A percentile compares a stretch with the other conserved stretches of the same genome.
phyloP scores from a whole-genome alignment of 768 basidiomycete species.

The Tulasnella sp. region DNA sequence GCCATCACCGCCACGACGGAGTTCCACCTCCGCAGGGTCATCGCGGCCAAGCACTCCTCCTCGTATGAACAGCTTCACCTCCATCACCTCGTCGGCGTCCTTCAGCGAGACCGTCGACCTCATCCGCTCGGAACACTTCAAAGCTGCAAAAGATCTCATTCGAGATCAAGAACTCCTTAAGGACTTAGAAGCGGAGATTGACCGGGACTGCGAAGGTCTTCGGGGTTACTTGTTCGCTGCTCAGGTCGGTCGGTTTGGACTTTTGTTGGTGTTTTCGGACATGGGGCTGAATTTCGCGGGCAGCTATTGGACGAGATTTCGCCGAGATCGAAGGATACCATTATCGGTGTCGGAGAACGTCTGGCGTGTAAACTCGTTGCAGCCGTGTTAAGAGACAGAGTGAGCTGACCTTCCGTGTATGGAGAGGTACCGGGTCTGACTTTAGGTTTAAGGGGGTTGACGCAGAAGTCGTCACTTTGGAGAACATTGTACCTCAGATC shows the following conservation, averaged over 20 bases:
- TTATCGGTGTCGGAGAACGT: constrained; percentile 87
- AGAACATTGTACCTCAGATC: constrained; percentile 50
- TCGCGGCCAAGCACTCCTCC: constrained; percentile 19
- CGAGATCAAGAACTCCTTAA: constrained; percentile 46
- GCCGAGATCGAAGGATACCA: constrained; percentile 81
- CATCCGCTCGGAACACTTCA: constrained; percentile 74
- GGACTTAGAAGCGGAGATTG: constrained; percentile 76
- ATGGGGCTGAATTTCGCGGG: background rate
- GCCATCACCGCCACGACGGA: constrained; percentile 11
- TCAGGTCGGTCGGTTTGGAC: constrained; percentile 51
- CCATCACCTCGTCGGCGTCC: constrained; percentile 12
- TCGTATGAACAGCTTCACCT: constrained; percentile 17
- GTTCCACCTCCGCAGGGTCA: constrained; percentile 28
- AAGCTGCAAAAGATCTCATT: constrained; percentile 58
- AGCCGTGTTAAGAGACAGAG: constrained; percentile 77
- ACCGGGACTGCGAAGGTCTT: constrained; percentile 79
- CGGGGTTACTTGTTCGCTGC: constrained; percentile 80
- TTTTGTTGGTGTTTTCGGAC: background rate
- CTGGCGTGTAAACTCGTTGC: constrained; percentile 87
- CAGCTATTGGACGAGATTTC: constrained; percentile 98
- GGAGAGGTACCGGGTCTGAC: background rate
- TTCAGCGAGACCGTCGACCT: constrained; percentile 76
- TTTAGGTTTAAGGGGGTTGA: constrained; percentile 60
- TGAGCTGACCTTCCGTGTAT: constrained; percentile 21
- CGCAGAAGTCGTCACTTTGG: constrained; percentile 89